A percentile compares a stretch with the other conserved stretches of the same genome.
Conservation (phyloP, 148 eudicot genomes). For the Arbutus unedo region DNA sequence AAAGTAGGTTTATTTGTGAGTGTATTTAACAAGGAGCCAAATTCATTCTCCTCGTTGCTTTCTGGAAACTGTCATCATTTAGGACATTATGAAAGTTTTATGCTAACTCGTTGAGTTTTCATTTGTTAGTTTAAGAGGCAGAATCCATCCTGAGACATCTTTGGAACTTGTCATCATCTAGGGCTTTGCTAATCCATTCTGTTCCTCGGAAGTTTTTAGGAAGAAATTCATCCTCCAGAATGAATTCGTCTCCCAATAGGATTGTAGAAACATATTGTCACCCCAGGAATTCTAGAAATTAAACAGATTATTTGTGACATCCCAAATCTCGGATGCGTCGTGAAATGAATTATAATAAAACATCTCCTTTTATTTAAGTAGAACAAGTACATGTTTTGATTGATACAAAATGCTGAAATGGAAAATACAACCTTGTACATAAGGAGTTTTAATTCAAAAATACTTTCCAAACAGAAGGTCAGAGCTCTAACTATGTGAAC, state of each 20-base stretch:
- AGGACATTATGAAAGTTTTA: not conserved
- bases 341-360: too few species aligned
- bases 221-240: not conserved
- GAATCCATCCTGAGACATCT: not conserved
- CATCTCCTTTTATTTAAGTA: too few species aligned
- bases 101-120: not conserved
- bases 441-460: too few species aligned
- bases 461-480: too few species aligned
- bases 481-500: too few species aligned
- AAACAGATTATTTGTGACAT: not conserved
- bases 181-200: not conserved
- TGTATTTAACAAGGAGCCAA: not conserved
- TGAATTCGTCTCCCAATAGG: not conserved
- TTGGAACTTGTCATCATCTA: not conserved
- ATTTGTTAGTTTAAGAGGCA: not conserved
- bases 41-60: not conserved
- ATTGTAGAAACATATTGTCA: not conserved
- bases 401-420: too few species aligned
- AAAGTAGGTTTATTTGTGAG: not conserved
- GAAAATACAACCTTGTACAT: too few species aligned
- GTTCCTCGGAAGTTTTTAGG: not conserved
- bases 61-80: not conserved
- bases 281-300: not conserved
- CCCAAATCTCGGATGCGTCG: too few species aligned
- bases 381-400: too few species aligned